Percentiles rank a stretch among this genome's conserved stretches.
phyloP scores from a whole-genome alignment of 1,284 basidiomycete species.

The Tilletia indica region DNA sequence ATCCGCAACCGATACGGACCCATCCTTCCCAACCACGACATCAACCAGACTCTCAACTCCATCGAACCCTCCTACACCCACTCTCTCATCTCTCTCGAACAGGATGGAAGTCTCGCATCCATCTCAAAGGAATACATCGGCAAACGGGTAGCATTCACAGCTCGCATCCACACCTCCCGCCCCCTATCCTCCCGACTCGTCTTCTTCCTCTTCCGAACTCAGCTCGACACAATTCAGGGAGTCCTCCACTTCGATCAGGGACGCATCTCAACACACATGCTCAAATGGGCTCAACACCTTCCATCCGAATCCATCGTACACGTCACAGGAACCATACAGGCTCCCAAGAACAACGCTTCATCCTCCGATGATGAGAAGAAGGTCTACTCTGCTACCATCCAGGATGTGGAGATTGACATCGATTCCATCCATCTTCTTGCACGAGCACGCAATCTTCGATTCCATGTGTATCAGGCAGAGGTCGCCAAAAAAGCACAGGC shows the following conservation, averaged over 20 bases:
- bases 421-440: conserved; percentile 43
- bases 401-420: conserved; percentile 46
- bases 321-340: conserved; percentile 41
- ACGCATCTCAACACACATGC: conserved; percentile 43
- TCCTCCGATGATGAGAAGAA: conserved; percentile 21
- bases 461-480: conserved; percentile 50
- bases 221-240: conserved; percentile 45
- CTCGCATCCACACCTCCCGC: conserved; percentile 47
- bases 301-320: conserved; percentile 46
- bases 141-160: conserved; percentile 36
- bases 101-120: neutral
- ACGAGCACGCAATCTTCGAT: conserved; percentile 41
- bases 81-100: neutral
- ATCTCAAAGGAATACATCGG: conserved; percentile 29
- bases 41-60: neutral
- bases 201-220: conserved; percentile 50
- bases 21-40: neutral
- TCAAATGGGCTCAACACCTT: conserved; percentile 46
- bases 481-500: neutral
- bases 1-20: conserved; percentile 1
- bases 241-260: conserved; percentile 32
- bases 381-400: conserved; percentile 39
- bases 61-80: neutral
- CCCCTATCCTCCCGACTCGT: conserved; percentile 44
- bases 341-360: conserved; percentile 35